Percentiles rank a stretch among this genome's conserved stretches.
These are phyloP conservation scores for Amanita polypyramis DNA, from an alignment of 768 basidiomycete genomes.

Conservation along the genomic window DNA sequence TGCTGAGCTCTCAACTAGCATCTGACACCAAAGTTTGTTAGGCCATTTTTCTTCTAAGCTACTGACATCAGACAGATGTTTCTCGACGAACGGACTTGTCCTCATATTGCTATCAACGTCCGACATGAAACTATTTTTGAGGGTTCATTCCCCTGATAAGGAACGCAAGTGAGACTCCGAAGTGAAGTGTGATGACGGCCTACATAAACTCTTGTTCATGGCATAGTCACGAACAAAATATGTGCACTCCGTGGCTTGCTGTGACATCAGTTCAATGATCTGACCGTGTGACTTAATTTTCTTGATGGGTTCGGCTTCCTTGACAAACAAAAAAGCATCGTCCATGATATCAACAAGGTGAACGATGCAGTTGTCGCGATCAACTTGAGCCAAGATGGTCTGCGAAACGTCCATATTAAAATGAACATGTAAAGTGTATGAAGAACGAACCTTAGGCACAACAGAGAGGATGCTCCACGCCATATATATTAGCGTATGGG, in stretches of 20 bases:
- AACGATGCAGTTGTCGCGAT: not conserved
- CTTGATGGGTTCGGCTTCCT: conserved; percentile 18
- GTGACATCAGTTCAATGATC: conserved; percentile 15
- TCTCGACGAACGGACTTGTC: conserved; percentile 1
- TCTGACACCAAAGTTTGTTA: conserved; percentile 13
- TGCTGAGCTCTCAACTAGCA: conserved; percentile 17
- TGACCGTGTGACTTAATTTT: conserved; percentile 18
- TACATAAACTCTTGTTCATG: conserved; percentile 21
- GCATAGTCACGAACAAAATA: conserved; percentile 23
- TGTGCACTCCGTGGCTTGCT: conserved; percentile 22
- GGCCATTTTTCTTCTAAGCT: conserved; percentile 4
- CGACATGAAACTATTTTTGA: not conserved
- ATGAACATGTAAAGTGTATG: conserved; percentile 6
- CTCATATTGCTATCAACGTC: not conserved
- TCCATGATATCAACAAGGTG: conserved; percentile 12
- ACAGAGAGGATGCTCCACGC: not conserved
- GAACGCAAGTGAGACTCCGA: not conserved
- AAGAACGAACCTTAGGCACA: not conserved
- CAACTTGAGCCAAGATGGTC: conserved; percentile 13
- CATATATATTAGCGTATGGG: not conserved
- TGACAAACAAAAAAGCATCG: conserved; percentile 20
- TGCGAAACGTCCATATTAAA: conserved; percentile 11
- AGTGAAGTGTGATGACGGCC: not conserved
- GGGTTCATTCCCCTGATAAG: not conserved
- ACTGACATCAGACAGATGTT: not conserved